Base-by-base conservation (phyloP, 208 protist genomes). In the Acanthamoeba lenticulata region DNA sequence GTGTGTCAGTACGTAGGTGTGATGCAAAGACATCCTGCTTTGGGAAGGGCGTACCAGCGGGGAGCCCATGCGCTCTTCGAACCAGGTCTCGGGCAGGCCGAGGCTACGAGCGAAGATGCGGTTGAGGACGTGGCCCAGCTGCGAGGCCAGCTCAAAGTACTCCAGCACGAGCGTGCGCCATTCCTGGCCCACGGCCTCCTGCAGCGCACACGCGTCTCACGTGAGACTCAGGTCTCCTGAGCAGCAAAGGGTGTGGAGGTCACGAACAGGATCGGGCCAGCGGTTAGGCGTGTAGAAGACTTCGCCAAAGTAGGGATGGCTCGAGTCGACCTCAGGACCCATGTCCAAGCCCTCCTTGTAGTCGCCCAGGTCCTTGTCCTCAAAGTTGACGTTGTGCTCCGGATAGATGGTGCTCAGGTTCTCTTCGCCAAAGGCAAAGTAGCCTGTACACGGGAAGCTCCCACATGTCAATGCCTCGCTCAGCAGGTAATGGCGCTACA, bases 381-480 rank as follows among this genome's bases (percentile, higher is more conserved):
- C 42, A 38, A 72, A 60, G 86, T 47, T 60, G 24, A 92, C 65
- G 55, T 77, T 72, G 55, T 77, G 67, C 38, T 77, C 67, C 19
- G 67, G 67, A 44, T 77, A 77, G 13, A 77, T 44, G 34, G 67
- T 77, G 38, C 36, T 45, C 19, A 55, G 40, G 60, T 49, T 92
- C 86, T 92, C 86, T 79, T 92, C 65, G n/a, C 47, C 42, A 38
- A 44, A 42, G 1, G 65, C 36, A 32, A 92, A 79, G 55, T 92
- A 77, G 3, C 55, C 86, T 47, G 86, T 7, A 3, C 21, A 17
- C n/a, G 2, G 47, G 47, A 7, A 0, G 1, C 38, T 60, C 13
- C 2, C 34, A 40, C 21, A 49, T 24, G 24, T 13, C 79, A 55
- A 88, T 29, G 29, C 34, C 60, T 1, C 34, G n/a, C 34, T 49